These are phyloP conservation scores for Rubia peregrina DNA, from an alignment of 305 asterid genomes.

Conservation along the genomic window DNA sequence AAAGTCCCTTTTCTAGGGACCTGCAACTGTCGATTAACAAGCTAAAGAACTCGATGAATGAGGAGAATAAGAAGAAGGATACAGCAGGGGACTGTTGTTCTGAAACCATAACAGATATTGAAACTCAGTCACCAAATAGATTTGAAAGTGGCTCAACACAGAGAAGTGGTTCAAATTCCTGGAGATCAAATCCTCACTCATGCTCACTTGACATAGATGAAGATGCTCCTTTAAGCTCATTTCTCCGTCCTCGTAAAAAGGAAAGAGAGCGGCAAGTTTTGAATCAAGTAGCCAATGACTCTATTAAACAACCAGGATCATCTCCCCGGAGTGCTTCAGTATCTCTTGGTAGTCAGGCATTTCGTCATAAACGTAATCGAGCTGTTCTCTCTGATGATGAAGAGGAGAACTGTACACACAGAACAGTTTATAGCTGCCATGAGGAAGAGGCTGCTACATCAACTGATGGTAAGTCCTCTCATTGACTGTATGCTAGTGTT, in stretches of 20 bases:
- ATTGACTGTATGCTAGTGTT: conserved; percentile 10
- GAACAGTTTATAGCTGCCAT: conserved; percentile 27
- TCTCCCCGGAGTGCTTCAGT: conserved; percentile 39
- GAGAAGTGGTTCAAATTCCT: conserved; percentile 27
- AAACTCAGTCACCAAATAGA: conserved; percentile 38
- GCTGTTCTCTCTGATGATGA: conserved; percentile 81
- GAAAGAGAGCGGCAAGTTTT: conserved; percentile 32
- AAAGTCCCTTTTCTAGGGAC: conserved; percentile 39
- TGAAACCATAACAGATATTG: conserved; percentile 69
- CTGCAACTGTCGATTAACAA: conserved; percentile 52
- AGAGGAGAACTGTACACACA: conserved; percentile 36
- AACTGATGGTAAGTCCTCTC: conserved; percentile 55
- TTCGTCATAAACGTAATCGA: conserved; percentile 66
- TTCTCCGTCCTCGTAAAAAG: conserved; percentile 33
- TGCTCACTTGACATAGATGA: conserved; percentile 41
- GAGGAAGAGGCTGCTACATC: conserved; percentile 67
- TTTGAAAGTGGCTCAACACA: conserved; percentile 50
- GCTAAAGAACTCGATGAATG: conserved; percentile 43
- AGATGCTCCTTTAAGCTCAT: conserved; percentile 48
- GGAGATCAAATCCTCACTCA: conserved; percentile 31
- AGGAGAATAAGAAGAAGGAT: conserved; percentile 37
- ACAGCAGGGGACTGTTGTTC: conserved; percentile 53
- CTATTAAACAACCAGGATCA: conserved; percentile 37
- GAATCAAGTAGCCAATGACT: conserved; percentile 24
- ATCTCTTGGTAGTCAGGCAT: conserved; percentile 47